These are phyloP conservation scores for Gossypium stocksii DNA, from an alignment of 345 rosid genomes.

Conservation along the genomic window DNA sequence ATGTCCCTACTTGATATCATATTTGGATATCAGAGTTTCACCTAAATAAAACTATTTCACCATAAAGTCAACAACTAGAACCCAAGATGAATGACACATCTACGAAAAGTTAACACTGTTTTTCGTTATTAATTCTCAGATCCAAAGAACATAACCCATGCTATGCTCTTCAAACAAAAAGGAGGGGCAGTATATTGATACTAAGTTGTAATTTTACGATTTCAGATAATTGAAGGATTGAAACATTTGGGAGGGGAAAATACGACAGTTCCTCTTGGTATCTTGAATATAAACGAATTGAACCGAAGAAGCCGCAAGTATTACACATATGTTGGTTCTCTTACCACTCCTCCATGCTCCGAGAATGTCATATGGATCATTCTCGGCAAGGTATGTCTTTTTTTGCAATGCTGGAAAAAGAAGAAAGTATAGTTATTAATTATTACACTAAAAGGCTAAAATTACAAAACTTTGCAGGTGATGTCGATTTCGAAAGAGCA, in stretches of 20 bases:
- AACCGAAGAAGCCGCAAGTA: constrained; percentile 39
- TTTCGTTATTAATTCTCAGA: no score
- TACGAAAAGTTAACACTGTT: no score
- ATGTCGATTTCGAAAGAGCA: constrained; percentile 56
- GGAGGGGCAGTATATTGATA: no score
- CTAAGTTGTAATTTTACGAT: neutral
- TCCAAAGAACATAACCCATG: no score
- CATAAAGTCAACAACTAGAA: no score
- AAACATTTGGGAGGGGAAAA: constrained; percentile 32
- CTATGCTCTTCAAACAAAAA: no score
- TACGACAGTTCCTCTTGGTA: constrained; percentile 40
- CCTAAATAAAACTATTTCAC: neutral
- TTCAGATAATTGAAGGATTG: constrained; percentile 40
- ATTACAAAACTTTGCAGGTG: constrained; percentile 36
- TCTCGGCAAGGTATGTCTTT: constrained; percentile 45
- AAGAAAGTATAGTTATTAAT: no score
- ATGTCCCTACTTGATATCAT: neutral
- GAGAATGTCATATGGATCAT: constrained; percentile 61
- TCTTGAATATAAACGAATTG: constrained; percentile 34
- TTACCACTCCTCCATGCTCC: constrained; percentile 82
- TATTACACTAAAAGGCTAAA: neutral
- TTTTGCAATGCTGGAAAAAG: neutral
- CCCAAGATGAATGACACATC: no score
- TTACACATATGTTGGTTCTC: constrained; percentile 69
- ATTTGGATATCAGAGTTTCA: neutral